A percentile compares a stretch with the other conserved stretches of the same genome.
Conservation (phyloP, 2,329 filamentous ascomycete species). For the Berkeleyomyces rouxiae region DNA sequence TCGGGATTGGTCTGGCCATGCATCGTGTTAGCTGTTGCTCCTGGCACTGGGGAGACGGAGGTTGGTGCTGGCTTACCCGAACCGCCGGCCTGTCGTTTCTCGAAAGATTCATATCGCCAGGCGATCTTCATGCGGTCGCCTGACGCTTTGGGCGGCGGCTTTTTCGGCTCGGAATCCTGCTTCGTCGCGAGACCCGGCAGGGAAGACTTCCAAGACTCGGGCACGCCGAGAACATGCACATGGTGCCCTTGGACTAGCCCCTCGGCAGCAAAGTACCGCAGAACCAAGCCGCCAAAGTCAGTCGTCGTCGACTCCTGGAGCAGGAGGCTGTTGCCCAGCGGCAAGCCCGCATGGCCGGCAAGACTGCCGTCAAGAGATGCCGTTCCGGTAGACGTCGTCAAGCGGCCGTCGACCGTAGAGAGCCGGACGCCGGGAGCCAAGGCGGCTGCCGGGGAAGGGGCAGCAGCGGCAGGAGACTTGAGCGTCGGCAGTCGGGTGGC, state of each 20-base stretch:
- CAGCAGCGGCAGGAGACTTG: conserved; percentile 22
- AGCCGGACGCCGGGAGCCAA: conserved; percentile 44
- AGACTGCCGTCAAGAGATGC: conserved; percentile 70
- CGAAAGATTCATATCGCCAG: conserved; percentile 84
- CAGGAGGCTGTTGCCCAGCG: conserved; percentile 63
- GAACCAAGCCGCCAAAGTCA: conserved; percentile 71
- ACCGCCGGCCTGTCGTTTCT: conserved; percentile 44
- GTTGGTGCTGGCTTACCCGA: conserved; percentile 38
- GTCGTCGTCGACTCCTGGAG: conserved; percentile 85
- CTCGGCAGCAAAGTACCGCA: conserved; percentile 84
- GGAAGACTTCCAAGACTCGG: conserved; percentile 66
- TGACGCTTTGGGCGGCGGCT: not conserved
- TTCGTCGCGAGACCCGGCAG: conserved; percentile 49
- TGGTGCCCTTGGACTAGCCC: conserved; percentile 81
- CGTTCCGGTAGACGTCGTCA: conserved; percentile 82
- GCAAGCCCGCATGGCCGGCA: conserved; percentile 71
- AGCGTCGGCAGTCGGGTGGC: conserved; percentile 16
- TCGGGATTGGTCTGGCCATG: conserved; percentile 5
- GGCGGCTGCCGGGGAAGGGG: not conserved
- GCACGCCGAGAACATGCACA: conserved; percentile 68
- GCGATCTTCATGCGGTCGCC: conserved; percentile 86
- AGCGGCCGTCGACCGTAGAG: conserved; percentile 73
- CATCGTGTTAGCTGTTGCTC: not conserved
- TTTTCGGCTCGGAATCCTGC: not conserved
- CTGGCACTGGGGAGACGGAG: not conserved